Base-by-base conservation (phyloP, 768 basidiomycete species). In the Hirschioporus abietinus region DNA sequence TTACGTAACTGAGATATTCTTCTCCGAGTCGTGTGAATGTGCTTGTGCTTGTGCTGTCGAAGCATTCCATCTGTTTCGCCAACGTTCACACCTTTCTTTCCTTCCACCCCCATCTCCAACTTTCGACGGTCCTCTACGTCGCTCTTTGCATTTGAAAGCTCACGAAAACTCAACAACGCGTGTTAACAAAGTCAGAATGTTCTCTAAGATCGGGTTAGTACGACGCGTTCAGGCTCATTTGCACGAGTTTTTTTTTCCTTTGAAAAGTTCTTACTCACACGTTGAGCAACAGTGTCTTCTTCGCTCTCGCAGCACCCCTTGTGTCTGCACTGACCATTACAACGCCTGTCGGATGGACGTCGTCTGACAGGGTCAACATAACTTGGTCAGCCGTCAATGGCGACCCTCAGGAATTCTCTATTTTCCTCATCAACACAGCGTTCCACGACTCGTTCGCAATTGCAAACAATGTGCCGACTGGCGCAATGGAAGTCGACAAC, bases 371-470 rank as follows among this genome's bases (percentile, higher is more conserved):
- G 0, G 71, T 81, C 15, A 85, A 81, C 23, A 69, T 89, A 64
- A 76, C 70, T 0, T 90, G 88, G 88, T 74, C 77, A 1, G 74
- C 76, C 12, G 58, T 61, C 0, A 66, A 78, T 1, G 68, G 71
- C 10, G 88, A 90, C 69, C 78, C 84, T 76, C 79, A 68, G 63
- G 82, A 78, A 12, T 85, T 82, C 71, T 77, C 82, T 23, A 35
- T 89, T 18, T 79, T 84, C 73, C 75, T 90, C 65, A 63, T 69
- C 62, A 86, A 88, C 74, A 20, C 70, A 0, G 25, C 30, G 0
- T 90, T 89, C 81, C 78, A 88, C 76, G 75, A 84, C 65, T 65
- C 78, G 0, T 84, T 81, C 62, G 87, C 83, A 60, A 79, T 90
- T 65, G 82, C 80, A 15, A 87, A 83, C 79, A 86, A 84, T 67